These are phyloP conservation scores for Entomortierella beljakovae DNA, from an alignment of 192 early-diverging fungal genomes.

Conservation along the genomic window DNA sequence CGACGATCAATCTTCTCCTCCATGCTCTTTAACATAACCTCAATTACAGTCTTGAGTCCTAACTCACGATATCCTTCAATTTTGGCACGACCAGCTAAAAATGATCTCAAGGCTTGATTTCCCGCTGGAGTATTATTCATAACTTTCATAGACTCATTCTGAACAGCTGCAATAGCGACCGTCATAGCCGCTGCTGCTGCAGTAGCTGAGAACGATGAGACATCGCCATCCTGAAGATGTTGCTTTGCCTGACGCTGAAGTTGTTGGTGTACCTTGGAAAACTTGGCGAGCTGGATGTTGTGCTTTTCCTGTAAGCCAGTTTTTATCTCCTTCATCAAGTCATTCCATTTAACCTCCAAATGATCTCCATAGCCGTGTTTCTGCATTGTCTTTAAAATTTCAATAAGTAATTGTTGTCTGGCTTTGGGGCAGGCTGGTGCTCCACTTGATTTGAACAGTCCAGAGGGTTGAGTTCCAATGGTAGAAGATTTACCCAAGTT, in stretches of 20 bases:
- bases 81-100: neutral
- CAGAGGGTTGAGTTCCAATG: neutral
- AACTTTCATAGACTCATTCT: conserved; percentile 9
- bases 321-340: conserved; percentile 5
- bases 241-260: conserved; percentile 4
- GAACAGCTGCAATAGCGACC: conserved; percentile 8
- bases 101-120: neutral
- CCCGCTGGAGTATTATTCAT: neutral
- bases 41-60: conserved; percentile 3
- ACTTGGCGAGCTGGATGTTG: neutral
- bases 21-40: neutral
- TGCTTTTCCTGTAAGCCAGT: conserved; percentile 6
- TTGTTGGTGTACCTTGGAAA: conserved; percentile 7
- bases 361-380: neutral
- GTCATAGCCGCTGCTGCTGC: conserved; percentile 12
- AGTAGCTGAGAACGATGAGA: neutral
- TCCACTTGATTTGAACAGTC: neutral
- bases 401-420: conserved; percentile 4
- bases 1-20: conserved; percentile 6
- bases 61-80: conserved; percentile 15
- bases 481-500: conserved; percentile 9
- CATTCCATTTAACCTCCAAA: conserved; percentile 17
- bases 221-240: conserved; percentile 1
- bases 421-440: conserved; percentile 4
- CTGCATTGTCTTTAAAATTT: conserved; percentile 6